Evolutionary conservation across 805 yeast species (phyloP).

Genomic region (Starmerella ratchasimensis): DNA sequence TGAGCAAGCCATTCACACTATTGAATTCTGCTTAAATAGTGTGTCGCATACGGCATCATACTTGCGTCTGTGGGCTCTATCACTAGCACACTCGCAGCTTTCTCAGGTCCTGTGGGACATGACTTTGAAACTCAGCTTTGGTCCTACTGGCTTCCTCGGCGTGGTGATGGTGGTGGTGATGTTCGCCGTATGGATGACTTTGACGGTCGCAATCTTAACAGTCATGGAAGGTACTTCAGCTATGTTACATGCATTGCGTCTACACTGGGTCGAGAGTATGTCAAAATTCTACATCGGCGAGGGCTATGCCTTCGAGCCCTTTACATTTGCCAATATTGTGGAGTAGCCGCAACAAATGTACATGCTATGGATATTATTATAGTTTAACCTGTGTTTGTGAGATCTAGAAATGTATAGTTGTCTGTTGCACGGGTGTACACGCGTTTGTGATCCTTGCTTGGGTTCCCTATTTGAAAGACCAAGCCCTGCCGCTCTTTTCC

Average conservation of each 20-base stretch:
- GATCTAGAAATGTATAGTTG: no score
- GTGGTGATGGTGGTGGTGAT: conserved; percentile 61
- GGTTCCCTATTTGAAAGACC: no score
- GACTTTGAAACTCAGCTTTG: conserved; percentile 77
- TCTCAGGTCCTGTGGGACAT: conserved; percentile 92
- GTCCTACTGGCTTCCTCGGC: conserved; percentile 49
- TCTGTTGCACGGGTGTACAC: no score
- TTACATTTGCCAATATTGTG: conserved; percentile 40
- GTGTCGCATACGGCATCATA: conserved; percentile 98
- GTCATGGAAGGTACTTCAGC: conserved; percentile 99
- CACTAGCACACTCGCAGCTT: conserved; percentile 91
- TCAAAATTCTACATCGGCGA: conserved; percentile 96
- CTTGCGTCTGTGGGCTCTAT: conserved; percentile 90
- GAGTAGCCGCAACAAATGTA: no score
- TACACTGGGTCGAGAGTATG: conserved; percentile 99
- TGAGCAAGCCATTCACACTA: conserved; percentile 94
- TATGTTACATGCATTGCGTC: conserved; percentile 94
- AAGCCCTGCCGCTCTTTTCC: no score
- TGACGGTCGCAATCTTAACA: conserved; percentile 83
- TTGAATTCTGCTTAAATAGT: conserved; percentile 92
- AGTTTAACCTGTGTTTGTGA: no score
- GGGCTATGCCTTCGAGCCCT: conserved; percentile 84
- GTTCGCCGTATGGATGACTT: conserved; percentile 88
- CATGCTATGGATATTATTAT: no score
- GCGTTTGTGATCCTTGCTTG: no score